Evolutionary conservation across 805 yeast species (phyloP).

Genomic region (Middelhovenomyces tepae): DNA sequence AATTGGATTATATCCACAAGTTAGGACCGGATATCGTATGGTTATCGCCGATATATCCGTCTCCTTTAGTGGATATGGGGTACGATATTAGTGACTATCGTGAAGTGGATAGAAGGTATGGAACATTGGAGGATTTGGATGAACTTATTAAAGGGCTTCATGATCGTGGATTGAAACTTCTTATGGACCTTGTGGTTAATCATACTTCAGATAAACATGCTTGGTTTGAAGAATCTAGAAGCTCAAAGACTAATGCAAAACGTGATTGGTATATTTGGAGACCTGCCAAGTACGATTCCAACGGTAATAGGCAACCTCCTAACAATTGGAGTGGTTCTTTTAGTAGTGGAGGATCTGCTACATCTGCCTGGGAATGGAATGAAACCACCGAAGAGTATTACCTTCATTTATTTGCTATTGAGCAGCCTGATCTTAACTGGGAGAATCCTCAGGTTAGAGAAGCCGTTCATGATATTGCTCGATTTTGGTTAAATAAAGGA

Average conservation of each 20-base stretch:
- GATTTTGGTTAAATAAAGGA: slow-evolving; percentile 48
- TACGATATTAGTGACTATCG: slow-evolving; percentile 51
- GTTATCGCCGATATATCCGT: slow-evolving; percentile 50
- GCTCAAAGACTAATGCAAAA: slow-evolving; percentile 43
- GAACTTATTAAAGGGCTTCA: slow-evolving; percentile 39
- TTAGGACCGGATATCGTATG: slow-evolving; percentile 42
- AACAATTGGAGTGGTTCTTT: slow-evolving; percentile 49
- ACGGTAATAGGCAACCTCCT: slow-evolving; percentile 47
- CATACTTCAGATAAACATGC: slow-evolving; percentile 48
- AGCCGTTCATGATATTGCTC: slow-evolving; percentile 39
- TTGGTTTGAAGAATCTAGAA: slow-evolving; percentile 50
- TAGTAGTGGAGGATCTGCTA: too few relatives aligned
- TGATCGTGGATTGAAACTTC: slow-evolving; percentile 41
- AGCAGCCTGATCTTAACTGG: slow-evolving; percentile 59
- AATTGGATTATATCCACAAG: slow-evolving; percentile 42
- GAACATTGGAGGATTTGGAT: slow-evolving; percentile 46
- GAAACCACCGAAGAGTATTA: slow-evolving; percentile 47
- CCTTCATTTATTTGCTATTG: slow-evolving; percentile 42
- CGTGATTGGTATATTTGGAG: slow-evolving; percentile 58
- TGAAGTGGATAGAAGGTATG: slow-evolving; percentile 43
- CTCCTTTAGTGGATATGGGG: slow-evolving; percentile 58
- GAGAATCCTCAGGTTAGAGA: slow-evolving; percentile 37
- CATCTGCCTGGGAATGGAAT: slow-evolving; percentile 52
- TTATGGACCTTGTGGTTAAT: slow-evolving; percentile 50
- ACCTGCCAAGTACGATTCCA: slow-evolving; percentile 37